Base-by-base conservation (phyloP, 441 rosid genomes). In the Metrosideros polymorpha region DNA sequence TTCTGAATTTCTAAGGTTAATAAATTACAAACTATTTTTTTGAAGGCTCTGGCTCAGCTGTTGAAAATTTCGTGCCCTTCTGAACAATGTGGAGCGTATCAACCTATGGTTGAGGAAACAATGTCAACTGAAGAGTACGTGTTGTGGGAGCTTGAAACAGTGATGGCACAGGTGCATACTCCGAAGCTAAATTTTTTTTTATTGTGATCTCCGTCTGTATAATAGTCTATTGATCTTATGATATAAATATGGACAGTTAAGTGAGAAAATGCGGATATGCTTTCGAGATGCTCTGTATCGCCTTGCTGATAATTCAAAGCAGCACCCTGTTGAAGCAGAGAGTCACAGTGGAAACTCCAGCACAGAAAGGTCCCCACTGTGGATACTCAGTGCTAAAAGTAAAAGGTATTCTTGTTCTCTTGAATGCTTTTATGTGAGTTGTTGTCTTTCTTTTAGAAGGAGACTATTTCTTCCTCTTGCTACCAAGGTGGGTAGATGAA, bases 211-310 rank as follows among this genome's bases (percentile, higher is more conserved):
- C 63, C 85, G 45, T 86, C 82, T 47, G 57, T 45, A 50, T 25
- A 43, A 30, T 79, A 57, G 82, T 89, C 52, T 57, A 51, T 83
- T 24, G n/a, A 83, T 51, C 45, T 22, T 53, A 25, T 83, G 19
- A 52, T 87, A 84, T 29, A 25, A 42, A 83, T 89, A 19, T 86
- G 84, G 71, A 56, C 91, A 98, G 99, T 89, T 98, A 89, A 89
- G 90, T 3, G 90, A 92, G 83, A 90, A 91, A 87, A 92, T 94
- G 19, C 91, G 99, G 35, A 91, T 94, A 53, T 94, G 98, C 90
- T 92, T 98, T 86, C 96, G 97, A 32, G 99, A 97, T 90, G 93
- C 97, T 24, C 90, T 97, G 87, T 95, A 97, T 90, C 99, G 98
- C 66, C 95, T 97, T 76, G 98, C 99, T 55, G 91, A 91, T 89